Percentiles rank a stretch among this genome's conserved stretches.
Conservation (phyloP, 202 grass and related monocot genomes). For the Dendrocalamus latiflorus region DNA sequence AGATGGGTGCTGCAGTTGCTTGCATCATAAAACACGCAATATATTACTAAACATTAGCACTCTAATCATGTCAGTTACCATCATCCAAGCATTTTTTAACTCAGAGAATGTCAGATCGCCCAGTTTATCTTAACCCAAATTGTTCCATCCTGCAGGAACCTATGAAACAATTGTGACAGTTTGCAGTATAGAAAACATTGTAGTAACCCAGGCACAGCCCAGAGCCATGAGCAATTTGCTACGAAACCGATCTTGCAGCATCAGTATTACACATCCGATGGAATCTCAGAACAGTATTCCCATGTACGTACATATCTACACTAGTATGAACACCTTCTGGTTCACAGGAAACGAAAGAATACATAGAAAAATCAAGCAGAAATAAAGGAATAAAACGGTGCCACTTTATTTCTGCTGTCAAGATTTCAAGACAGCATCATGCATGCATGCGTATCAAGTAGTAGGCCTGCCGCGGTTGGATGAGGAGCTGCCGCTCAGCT, state of each 20-base stretch:
- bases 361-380: neutral
- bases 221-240: slow-evolving; percentile 45
- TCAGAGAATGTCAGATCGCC: slow-evolving; percentile 44
- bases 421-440: neutral
- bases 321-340: slow-evolving; percentile 35
- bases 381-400: slow-evolving; percentile 7
- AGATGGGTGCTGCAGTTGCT: slow-evolving; percentile 31
- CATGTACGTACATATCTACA: slow-evolving; percentile 47
- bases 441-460: slow-evolving; percentile 16
- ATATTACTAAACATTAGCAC: neutral
- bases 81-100: slow-evolving; percentile 7
- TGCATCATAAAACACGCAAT: slow-evolving; percentile 10
- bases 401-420: neutral
- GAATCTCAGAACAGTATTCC: slow-evolving; percentile 38
- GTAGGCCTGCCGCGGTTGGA: slow-evolving; percentile 26
- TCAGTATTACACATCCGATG: slow-evolving; percentile 8
- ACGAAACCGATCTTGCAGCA: slow-evolving; percentile 23
- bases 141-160: slow-evolving; percentile 37
- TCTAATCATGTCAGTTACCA: slow-evolving; percentile 20
- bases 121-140: slow-evolving; percentile 34
- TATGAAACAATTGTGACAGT: slow-evolving; percentile 51
- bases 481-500: slow-evolving; percentile 39
- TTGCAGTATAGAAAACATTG: slow-evolving; percentile 31
- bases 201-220: slow-evolving; percentile 32
- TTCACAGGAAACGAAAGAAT: slow-evolving; percentile 33